A percentile compares a stretch with the other conserved stretches of the same genome.
Evolutionary conservation across 768 basidiomycete species (phyloP).

Genomic region (Daedalea quercina): DNA sequence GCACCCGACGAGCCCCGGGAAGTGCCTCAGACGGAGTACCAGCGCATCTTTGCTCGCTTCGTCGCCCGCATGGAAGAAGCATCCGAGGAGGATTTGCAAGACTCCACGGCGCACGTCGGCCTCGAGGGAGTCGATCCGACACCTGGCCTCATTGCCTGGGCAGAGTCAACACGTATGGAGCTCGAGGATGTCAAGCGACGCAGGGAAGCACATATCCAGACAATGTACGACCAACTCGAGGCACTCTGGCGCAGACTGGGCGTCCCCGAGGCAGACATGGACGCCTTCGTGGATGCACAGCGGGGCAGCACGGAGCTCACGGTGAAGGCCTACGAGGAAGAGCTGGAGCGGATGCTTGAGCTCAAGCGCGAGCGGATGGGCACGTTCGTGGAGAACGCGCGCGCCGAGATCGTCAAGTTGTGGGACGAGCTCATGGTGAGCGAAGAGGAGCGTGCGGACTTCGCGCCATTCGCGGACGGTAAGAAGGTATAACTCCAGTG

Average conservation of each 20-base stretch:
- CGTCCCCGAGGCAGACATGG: slow-evolving; percentile 73
- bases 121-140: slow-evolving; percentile 80
- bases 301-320: slow-evolving; percentile 76
- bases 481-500: slow-evolving; percentile 13
- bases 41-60: slow-evolving; percentile 55
- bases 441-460: slow-evolving; percentile 75
- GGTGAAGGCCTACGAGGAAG: slow-evolving; percentile 79
- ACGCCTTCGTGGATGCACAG: slow-evolving; percentile 85
- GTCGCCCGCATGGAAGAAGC: slow-evolving; percentile 55
- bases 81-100: slow-evolving; percentile 39
- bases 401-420: slow-evolving; percentile 71
- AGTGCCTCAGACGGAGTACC: slow-evolving; percentile 39
- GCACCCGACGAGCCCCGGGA: slow-evolving; percentile 9
- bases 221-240: slow-evolving; percentile 91
- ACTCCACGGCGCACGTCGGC: slow-evolving; percentile 37
- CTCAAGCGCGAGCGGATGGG: slow-evolving; percentile 85
- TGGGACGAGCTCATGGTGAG: slow-evolving; percentile 87
- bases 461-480: slow-evolving; percentile 83
- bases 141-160: slow-evolving; percentile 67
- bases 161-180: slow-evolving; percentile 44
- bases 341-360: slow-evolving; percentile 85
- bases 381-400: slow-evolving; percentile 73
- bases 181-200: slow-evolving; percentile 69
- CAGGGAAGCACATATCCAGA: slow-evolving; percentile 82
- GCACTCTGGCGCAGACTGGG: slow-evolving; percentile 86